Base-by-base conservation (phyloP, 2,329 filamentous ascomycete genomes). In the Colletotrichum sp. region DNA sequence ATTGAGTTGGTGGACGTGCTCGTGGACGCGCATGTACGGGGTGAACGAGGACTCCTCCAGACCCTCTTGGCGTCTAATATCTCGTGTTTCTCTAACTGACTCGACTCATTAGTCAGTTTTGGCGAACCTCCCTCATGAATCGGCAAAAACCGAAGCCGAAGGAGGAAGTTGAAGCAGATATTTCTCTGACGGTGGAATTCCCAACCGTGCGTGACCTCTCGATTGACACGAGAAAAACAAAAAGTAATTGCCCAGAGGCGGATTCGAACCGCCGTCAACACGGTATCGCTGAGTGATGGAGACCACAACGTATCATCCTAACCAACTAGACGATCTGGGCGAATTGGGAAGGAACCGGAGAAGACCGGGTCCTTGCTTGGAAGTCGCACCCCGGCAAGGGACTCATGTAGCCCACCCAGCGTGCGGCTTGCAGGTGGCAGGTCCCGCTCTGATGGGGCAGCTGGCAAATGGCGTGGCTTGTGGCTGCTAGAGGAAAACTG, bases 211-310 rank as follows among this genome's bases (percentile, higher is more conserved):
- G 36, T 59, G 55, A 16, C n/a, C n/a, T 15, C 26, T 36, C 3
- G 15, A 59, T n/a, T 16, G 3, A 15, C 28, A n/a, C 28, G 6
- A 62, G 30, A 34, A 13, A 34, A 62, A 12, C 59, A 36, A 62
- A 18, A 12, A 7, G 16, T 18, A 59, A 32, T 15, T 76, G 74
- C 74, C 74, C 71, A 76, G 74, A 76, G 74, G 74, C 74, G 74
- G 74, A 76, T 76, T 76, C 65, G 74, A 76, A 76, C 74, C 74
- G 74, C 74, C 74, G 74, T 76, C 74, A 76, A 74, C 74, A 76
- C 74, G 74, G 74, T 73, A 49, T 21, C 44, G 71, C 74, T 73
- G 74, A 44, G 72, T 68, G 68, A 72, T 21, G 52, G 32, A 66
- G 62, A 76, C 74, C 74, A 76, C 74, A 76, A 76, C 70, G 74